Base-by-base conservation (phyloP, 257 asterid species). In the Salvia splendens region DNA sequence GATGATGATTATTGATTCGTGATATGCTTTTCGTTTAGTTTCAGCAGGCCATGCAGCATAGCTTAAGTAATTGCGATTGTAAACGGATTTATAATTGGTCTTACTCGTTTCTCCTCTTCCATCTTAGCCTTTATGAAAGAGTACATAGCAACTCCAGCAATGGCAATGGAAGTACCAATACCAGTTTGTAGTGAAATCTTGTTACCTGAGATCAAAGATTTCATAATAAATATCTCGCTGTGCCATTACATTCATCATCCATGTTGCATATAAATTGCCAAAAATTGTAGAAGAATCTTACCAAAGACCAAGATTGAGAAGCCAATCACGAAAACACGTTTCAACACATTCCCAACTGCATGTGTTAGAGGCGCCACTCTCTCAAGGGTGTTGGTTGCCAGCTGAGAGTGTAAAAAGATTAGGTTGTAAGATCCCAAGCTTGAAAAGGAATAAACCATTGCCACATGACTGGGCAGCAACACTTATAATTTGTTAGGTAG, bases 351-450 rank as follows among this genome's bases (percentile, higher is more conserved):
- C 48, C 99, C 99, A 80, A 94, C 98, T 0, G 99, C 99, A 48
- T 94, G 99, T 41, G 99, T 91, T 67, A 88, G 90, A 6, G 99
- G 99, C 48, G 98, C 99, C 64, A 94, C 99, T 80, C 99, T 87
- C 93, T 94, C 99, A 7, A 94, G 98, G 55, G 99, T 94, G 85
- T 94, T 94, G 7, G 99, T 91, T 55, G 99, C 99, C 65, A 94
- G 76, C 99, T 94, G 85, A 72, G 57, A 58, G 65, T 35, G 38
- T 28, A 9, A 58, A 43, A 68, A 10, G 42, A 40, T 40, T 20
- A 45, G 12, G 55, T 62, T 46, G 35, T 43, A 63, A 35, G 65
- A 65, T 48, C 16, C 47, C 42, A 28, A 12, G 59, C 30, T 71
- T 42, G 50, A 48, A 35, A 52, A 51, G 53, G 5, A 64, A 62